These are phyloP conservation scores for Parathielavia hyrcaniae DNA, from an alignment of 495 filamentous ascomycete species.

Conservation along the genomic window DNA sequence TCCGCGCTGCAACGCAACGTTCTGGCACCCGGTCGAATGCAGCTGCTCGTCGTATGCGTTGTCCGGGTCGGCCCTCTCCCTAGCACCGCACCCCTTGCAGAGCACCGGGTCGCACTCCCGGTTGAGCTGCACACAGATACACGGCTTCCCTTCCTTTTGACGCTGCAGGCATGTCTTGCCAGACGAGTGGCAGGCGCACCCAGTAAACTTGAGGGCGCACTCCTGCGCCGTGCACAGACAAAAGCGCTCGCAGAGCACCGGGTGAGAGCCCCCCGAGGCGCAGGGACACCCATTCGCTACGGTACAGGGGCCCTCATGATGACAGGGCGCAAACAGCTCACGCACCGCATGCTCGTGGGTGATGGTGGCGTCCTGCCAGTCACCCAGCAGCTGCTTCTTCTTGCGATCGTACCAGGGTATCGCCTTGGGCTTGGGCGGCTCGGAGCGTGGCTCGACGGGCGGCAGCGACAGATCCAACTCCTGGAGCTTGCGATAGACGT, in stretches of 20 bases:
- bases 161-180: slow-evolving; percentile 47
- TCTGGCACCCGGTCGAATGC: slow-evolving; percentile 50
- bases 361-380: slow-evolving; percentile 44
- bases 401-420: slow-evolving; percentile 45
- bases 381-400: slow-evolving; percentile 41
- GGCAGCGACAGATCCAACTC: slow-evolving; percentile 34
- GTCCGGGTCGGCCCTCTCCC: slow-evolving; percentile 54
- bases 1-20: slow-evolving; percentile 56
- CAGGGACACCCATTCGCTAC: slow-evolving; percentile 49
- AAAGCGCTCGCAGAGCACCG: slow-evolving; percentile 59
- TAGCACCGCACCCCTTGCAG: slow-evolving; percentile 59
- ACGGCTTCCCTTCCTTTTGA: slow-evolving; percentile 46
- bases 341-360: slow-evolving; percentile 41
- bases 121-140: slow-evolving; percentile 54
- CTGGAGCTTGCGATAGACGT: slow-evolving; percentile 44
- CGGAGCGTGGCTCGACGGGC: slow-evolving; percentile 19
- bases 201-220: slow-evolving; percentile 59
- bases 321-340: slow-evolving; percentile 39
- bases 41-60: slow-evolving; percentile 51
- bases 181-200: slow-evolving; percentile 54
- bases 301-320: slow-evolving; percentile 44
- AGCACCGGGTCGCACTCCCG: slow-evolving; percentile 68
- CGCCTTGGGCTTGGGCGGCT: slow-evolving; percentile 31
- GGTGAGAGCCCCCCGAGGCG: slow-evolving; percentile 34
- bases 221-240: slow-evolving; percentile 54